phyloP scores from a whole-genome alignment of 306 rosid genomes.

The Sindora glabra region DNA sequence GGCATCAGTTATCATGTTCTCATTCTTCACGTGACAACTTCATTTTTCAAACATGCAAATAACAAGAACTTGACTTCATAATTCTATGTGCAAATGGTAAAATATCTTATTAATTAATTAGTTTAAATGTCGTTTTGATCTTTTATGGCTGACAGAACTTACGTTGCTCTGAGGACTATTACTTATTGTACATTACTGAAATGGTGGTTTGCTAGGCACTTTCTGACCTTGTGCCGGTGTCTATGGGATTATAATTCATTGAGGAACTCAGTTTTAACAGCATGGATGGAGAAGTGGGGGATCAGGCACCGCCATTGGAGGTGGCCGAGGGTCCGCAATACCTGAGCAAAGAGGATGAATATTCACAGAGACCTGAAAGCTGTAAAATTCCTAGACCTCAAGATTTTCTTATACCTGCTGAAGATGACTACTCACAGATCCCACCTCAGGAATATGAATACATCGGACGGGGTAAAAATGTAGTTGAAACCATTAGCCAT shows the following conservation, averaged over 20 bases:
- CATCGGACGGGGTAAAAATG: slow-evolving; percentile 32
- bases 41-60: not conserved
- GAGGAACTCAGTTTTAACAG: slow-evolving; percentile 23
- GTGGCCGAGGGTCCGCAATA: slow-evolving; percentile 36
- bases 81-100: not conserved
- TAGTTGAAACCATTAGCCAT: slow-evolving; percentile 16
- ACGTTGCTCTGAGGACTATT: not conserved
- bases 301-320: slow-evolving; percentile 34
- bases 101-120: not conserved
- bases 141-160: slow-evolving; percentile 10
- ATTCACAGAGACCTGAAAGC: slow-evolving; percentile 25
- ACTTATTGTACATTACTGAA: not conserved
- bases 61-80: not conserved
- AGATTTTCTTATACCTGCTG: slow-evolving; percentile 34
- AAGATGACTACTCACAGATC: slow-evolving; percentile 19
- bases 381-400: slow-evolving; percentile 26
- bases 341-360: slow-evolving; percentile 44
- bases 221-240: slow-evolving; percentile 11
- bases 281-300: slow-evolving; percentile 63
- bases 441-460: slow-evolving; percentile 31
- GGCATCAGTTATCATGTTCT: not conserved
- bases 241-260: slow-evolving; percentile 21
- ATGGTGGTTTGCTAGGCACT: slow-evolving; percentile 19
- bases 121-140: not conserved
- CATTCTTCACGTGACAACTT: not conserved